phyloP scores from a whole-genome alignment of 129 eudicot species.

The Chrysanthemum lavandulifolium region DNA sequence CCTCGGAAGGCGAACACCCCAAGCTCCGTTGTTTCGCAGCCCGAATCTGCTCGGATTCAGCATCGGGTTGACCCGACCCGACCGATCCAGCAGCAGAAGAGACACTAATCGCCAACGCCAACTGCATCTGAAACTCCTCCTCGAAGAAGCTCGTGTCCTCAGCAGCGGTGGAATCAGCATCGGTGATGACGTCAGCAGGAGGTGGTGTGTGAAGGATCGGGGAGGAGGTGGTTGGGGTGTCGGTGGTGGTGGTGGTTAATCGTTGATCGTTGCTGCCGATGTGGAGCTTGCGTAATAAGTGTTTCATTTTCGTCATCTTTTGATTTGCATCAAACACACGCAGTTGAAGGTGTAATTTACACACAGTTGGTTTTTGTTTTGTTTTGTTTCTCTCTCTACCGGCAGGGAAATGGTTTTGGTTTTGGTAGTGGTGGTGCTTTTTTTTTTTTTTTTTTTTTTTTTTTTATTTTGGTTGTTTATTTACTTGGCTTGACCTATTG shows the following conservation, averaged over 20 bases:
- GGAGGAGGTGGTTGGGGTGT: slow-evolving; percentile 19
- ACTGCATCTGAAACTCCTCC: slow-evolving; percentile 91
- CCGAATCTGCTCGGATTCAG: slow-evolving; percentile 76
- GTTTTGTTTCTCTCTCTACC: slow-evolving; percentile 27
- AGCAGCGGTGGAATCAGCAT: slow-evolving; percentile 32
- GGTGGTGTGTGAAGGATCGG: slow-evolving; percentile 17
- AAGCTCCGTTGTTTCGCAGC: slow-evolving; percentile 81
- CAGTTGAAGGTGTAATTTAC: background rate
- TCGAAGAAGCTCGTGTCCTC: slow-evolving; percentile 40
- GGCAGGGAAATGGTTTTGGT: background rate
- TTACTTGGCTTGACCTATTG: slow-evolving; percentile 1
- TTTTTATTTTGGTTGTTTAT: no score
- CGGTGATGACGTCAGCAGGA: slow-evolving; percentile 9
- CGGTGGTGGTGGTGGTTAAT: slow-evolving; percentile 34
- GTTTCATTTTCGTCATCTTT: slow-evolving; percentile 84
- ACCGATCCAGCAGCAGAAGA: slow-evolving; percentile 56
- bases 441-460: no score
- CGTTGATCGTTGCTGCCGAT: slow-evolving; percentile 51
- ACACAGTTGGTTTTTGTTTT: background rate
- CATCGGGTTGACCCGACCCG: slow-evolving; percentile 47
- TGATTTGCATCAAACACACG: slow-evolving; percentile 44
- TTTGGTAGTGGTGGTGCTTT: no score
- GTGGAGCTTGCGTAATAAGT: slow-evolving; percentile 80
- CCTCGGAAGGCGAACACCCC: slow-evolving; percentile 55
- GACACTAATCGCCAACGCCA: slow-evolving; percentile 90